Evolutionary conservation across 1,139 yeast genomes (phyloP).

Genomic region (Sugiyamaella novakii): DNA sequence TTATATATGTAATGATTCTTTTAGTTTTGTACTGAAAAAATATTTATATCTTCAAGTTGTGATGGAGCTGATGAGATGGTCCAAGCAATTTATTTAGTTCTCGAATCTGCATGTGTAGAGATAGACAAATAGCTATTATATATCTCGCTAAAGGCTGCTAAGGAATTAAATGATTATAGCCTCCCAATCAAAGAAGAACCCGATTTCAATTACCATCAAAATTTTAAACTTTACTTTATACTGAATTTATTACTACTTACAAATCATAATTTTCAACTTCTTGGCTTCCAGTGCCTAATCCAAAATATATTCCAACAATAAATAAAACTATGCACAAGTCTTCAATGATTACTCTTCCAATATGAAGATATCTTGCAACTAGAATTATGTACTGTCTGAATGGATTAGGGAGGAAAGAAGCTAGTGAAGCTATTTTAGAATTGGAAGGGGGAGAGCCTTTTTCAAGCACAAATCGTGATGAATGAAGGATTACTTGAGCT

Average conservation of each 20-base stretch:
- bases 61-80: too few relatives aligned
- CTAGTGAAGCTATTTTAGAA: constrained; percentile 33
- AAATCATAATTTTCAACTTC: constrained; percentile 3
- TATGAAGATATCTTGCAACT: constrained; percentile 35
- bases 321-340: constrained; percentile 40
- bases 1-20: too few relatives aligned
- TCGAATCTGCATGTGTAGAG: too few relatives aligned
- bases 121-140: too few relatives aligned
- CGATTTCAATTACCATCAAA: too few relatives aligned
- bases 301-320: constrained; percentile 34
- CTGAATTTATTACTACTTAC: not conserved
- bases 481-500: constrained; percentile 37
- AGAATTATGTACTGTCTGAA: constrained; percentile 34
- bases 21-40: too few relatives aligned
- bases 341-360: constrained; percentile 33
- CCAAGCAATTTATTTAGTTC: too few relatives aligned
- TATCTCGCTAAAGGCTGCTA: too few relatives aligned
- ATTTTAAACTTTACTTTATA: too few relatives aligned
- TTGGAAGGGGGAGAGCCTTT: constrained; percentile 36
- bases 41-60: too few relatives aligned
- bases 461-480: constrained; percentile 41
- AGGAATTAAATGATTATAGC: too few relatives aligned
- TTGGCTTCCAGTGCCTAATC: constrained; percentile 5
- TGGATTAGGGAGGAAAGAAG: constrained; percentile 38
- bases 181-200: too few relatives aligned